Evolutionary conservation across 23 red algal species (phyloP).

Genomic region (Gracilaria vermiculophylla): DNA sequence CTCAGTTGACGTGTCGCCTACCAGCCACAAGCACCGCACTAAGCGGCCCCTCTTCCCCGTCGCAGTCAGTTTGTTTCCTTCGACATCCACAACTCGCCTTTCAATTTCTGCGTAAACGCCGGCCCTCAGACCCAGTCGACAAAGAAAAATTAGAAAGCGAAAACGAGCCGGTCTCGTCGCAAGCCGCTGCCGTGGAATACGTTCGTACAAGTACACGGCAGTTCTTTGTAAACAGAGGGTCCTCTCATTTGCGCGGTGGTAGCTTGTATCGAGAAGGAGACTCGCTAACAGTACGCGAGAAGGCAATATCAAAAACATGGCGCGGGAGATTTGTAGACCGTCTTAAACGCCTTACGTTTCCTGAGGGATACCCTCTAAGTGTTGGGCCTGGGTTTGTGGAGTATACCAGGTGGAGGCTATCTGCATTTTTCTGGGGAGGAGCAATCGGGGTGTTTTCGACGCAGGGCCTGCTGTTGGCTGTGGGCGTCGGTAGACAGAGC

Average conservation of each 20-base stretch:
- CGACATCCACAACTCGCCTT: not conserved
- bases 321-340: constrained; percentile 74
- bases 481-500: constrained; percentile 80
- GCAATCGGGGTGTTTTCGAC: constrained; percentile 88
- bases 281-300: constrained; percentile 52
- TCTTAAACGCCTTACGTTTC: constrained; percentile 69
- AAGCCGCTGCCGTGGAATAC: constrained; percentile 72
- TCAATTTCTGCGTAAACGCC: constrained; percentile 6
- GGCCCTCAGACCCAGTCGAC: constrained; percentile 1
- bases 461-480: constrained; percentile 84
- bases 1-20: not conserved
- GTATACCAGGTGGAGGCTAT: constrained; percentile 84
- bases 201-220: constrained; percentile 59
- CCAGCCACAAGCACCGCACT: not conserved
- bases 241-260: not conserved
- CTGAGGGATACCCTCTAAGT: constrained; percentile 83
- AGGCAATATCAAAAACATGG: constrained; percentile 49
- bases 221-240: constrained; percentile 50
- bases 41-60: not conserved
- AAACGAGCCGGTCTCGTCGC: constrained; percentile 37
- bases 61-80: not conserved
- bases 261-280: constrained; percentile 25
- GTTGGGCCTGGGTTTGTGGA: constrained; percentile 84
- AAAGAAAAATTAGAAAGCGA: constrained; percentile 22
- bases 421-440: constrained; percentile 86